Evolutionary conservation across 2,329 filamentous ascomycete genomes (phyloP).

Genomic region (Mycogone perniciosa): DNA sequence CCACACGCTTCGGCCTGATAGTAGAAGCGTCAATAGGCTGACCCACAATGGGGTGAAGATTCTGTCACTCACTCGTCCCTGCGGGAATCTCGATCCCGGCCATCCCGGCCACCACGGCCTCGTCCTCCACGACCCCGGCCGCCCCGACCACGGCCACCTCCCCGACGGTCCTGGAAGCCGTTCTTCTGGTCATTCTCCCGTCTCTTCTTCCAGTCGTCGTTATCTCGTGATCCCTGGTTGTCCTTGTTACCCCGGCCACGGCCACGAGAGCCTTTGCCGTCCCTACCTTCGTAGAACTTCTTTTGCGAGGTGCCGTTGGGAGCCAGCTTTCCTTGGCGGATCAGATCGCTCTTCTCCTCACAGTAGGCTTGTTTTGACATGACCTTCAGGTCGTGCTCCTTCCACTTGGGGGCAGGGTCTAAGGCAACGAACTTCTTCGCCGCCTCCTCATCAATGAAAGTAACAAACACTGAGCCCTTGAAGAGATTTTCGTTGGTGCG

Average conservation of each 20-base stretch:
- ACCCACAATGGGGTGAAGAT: neutral
- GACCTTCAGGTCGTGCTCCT: conserved; percentile 71
- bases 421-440: conserved; percentile 74
- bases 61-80: conserved; percentile 18
- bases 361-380: conserved; percentile 87
- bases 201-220: conserved; percentile 58
- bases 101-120: conserved; percentile 35
- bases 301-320: conserved; percentile 41
- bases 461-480: conserved; percentile 95
- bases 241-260: conserved; percentile 30
- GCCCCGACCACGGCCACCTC: conserved; percentile 36
- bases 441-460: conserved; percentile 74
- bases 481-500: conserved; percentile 67
- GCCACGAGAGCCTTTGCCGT: conserved; percentile 35
- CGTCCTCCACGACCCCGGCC: conserved; percentile 39
- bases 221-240: conserved; percentile 37
- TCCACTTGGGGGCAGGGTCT: conserved; percentile 77
- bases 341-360: conserved; percentile 66
- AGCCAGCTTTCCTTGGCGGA: conserved; percentile 62
- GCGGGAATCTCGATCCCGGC: conserved; percentile 22
- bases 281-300: conserved; percentile 46
- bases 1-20: conserved; percentile 6
- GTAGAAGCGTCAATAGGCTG: neutral
- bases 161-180: conserved; percentile 47
- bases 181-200: conserved; percentile 56